Evolutionary conservation across 2,329 filamentous ascomycete genomes (phyloP).

Genomic region (Aspergillus intermedius): DNA sequence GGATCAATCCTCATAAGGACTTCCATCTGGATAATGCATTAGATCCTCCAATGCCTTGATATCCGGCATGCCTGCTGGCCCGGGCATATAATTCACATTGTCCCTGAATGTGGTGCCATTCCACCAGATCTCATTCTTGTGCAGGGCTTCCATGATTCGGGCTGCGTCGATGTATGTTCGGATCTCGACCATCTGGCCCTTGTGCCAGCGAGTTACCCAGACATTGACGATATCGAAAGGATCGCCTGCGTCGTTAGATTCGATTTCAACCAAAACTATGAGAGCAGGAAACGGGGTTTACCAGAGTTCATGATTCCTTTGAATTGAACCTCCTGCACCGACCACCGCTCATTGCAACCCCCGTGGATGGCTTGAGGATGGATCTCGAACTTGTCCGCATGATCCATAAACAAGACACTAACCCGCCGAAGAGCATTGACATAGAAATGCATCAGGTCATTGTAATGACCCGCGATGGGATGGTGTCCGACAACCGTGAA

Average conservation of each 20-base stretch:
- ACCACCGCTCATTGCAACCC: conserved; percentile 27
- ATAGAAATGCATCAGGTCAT: conserved; percentile 27
- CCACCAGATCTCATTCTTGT: conserved; percentile 30
- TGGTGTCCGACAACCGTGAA: conserved; percentile 30
- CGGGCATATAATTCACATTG: conserved; percentile 26
- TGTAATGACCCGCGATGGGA: conserved; percentile 26
- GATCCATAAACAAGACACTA: conserved; percentile 20
- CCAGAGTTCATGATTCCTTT: conserved; percentile 28
- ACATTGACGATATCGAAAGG: conserved; percentile 27
- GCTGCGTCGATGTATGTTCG: conserved; percentile 27
- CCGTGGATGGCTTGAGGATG: conserved; percentile 26
- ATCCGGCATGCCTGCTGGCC: conserved; percentile 28
- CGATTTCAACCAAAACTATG: not conserved
- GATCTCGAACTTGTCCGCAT: conserved; percentile 25
- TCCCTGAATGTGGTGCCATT: conserved; percentile 23
- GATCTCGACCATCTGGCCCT: conserved; percentile 27
- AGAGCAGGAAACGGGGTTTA: conserved; percentile 5
- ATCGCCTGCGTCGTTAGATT: conserved; percentile 13
- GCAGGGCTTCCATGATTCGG: conserved; percentile 21
- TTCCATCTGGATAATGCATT: conserved; percentile 23
- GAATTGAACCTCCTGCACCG: conserved; percentile 27
- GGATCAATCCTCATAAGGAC: conserved; percentile 17
- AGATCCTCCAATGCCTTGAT: conserved; percentile 18
- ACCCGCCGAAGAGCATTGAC: conserved; percentile 28
- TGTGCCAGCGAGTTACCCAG: conserved; percentile 28